Evolutionary conservation across 169 alveolate species (phyloP).

Genomic region (Plasmodium vivax): DNA sequence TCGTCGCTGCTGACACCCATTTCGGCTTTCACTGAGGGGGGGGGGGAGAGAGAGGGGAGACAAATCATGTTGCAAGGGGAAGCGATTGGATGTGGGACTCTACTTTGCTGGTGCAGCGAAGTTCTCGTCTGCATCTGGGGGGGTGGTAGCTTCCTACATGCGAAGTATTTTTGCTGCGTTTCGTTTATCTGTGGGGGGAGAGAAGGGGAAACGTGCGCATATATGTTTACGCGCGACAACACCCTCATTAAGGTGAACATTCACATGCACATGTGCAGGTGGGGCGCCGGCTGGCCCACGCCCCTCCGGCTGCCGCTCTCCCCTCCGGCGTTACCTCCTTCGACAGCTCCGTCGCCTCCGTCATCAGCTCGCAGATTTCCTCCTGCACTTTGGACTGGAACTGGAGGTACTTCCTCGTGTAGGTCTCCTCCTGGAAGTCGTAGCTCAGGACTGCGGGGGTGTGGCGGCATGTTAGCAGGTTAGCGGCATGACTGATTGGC

Average conservation of each 20-base stretch:
- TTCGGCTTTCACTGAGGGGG: conserved; percentile 48
- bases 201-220: background rate
- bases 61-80: background rate
- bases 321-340: conserved; percentile 13
- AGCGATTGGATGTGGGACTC: background rate
- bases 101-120: background rate
- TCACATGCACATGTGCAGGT: background rate
- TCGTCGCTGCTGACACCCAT: conserved; percentile 71
- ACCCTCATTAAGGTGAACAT: too few species aligned
- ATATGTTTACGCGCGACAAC: background rate
- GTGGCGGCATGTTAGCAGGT: background rate
- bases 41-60: background rate
- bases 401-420: conserved; percentile 43
- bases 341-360: conserved; percentile 52
- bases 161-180: conserved; percentile 39
- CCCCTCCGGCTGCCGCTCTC: too few species aligned
- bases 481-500: too few species aligned
- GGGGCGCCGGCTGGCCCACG: too few species aligned
- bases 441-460: conserved; percentile 16
- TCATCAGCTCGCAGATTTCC: conserved; percentile 60
- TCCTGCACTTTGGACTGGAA: conserved; percentile 62
- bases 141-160: conserved; percentile 12
- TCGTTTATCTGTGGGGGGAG: conserved; percentile 46
- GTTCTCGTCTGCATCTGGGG: background rate
- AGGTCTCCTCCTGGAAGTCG: conserved; percentile 37